These are phyloP conservation scores for Crithidia mellificae DNA, from an alignment of 208 protist species.

Conservation along the genomic window DNA sequence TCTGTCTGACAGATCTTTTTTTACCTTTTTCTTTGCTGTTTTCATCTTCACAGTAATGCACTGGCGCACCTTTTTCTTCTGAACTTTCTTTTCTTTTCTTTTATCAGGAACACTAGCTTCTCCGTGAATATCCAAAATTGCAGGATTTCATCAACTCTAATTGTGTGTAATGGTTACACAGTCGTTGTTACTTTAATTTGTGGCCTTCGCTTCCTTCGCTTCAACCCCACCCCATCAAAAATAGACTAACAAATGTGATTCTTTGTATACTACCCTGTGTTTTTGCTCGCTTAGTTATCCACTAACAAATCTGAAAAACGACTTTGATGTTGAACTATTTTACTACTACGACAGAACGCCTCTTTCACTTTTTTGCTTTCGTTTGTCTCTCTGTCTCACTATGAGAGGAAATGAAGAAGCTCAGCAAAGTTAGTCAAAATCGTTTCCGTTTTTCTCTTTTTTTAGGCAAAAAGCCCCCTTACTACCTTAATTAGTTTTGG, in stretches of 20 bases:
- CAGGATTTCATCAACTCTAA: constrained; percentile 9
- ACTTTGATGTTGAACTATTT: no score
- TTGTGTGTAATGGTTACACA: not conserved
- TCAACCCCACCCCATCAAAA: not conserved
- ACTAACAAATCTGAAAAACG: no score
- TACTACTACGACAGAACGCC: no score
- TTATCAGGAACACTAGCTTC: constrained; percentile 9
- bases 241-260: not conserved
- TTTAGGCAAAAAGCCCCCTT: no score
- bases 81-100: constrained; percentile 11
- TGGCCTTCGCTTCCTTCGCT: not conserved
- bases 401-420: not conserved
- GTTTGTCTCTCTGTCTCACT: no score
- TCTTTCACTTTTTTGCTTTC: no score
- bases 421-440: not conserved
- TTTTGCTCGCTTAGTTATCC: not conserved
- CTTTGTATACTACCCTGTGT: not conserved
- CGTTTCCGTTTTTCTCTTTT: not conserved
- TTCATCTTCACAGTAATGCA: constrained; percentile 7
- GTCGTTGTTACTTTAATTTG: not conserved
- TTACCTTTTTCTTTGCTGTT: not conserved
- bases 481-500: constrained; percentile 12
- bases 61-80: constrained; percentile 8
- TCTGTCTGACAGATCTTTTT: not conserved
- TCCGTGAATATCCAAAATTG: constrained; percentile 3